Conservation (phyloP, 192 early-diverging fungal species). For the Entomortierella beljakovae region DNA sequence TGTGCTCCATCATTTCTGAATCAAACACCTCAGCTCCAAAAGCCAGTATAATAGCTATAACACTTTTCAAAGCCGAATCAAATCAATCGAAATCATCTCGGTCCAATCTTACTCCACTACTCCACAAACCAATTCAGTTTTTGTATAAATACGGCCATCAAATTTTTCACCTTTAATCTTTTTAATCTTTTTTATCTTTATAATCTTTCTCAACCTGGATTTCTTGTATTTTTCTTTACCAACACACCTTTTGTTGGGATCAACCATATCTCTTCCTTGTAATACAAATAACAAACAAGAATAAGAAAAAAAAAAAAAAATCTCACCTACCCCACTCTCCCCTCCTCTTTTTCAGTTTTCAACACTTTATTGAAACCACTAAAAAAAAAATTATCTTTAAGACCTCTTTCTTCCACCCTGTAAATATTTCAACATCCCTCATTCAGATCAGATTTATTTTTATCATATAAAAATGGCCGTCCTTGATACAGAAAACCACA, state of each 20-base stretch:
- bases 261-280: too few relatives aligned
- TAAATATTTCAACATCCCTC: not conserved
- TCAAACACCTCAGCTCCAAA: too few relatives aligned
- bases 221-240: too few relatives aligned
- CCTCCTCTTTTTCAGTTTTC: not conserved
- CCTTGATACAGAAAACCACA: not conserved
- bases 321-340: slow-evolving; percentile 5
- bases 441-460: not conserved
- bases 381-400: slow-evolving; percentile 4
- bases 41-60: too few relatives aligned
- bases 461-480: not conserved
- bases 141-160: too few relatives aligned
- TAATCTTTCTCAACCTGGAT: too few relatives aligned
- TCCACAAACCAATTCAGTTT: too few relatives aligned
- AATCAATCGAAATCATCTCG: too few relatives aligned
- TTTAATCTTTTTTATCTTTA: not conserved
- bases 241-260: not conserved
- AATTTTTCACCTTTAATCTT: not conserved
- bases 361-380: not conserved
- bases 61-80: too few relatives aligned
- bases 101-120: too few relatives aligned
- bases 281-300: too few relatives aligned
- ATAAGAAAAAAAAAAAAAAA: too few relatives aligned
- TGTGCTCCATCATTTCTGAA: not conserved
- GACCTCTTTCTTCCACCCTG: not conserved